These are phyloP conservation scores for Trichocladium antarcticum DNA, from an alignment of 495 filamentous ascomycete genomes.

Conservation along the genomic window DNA sequence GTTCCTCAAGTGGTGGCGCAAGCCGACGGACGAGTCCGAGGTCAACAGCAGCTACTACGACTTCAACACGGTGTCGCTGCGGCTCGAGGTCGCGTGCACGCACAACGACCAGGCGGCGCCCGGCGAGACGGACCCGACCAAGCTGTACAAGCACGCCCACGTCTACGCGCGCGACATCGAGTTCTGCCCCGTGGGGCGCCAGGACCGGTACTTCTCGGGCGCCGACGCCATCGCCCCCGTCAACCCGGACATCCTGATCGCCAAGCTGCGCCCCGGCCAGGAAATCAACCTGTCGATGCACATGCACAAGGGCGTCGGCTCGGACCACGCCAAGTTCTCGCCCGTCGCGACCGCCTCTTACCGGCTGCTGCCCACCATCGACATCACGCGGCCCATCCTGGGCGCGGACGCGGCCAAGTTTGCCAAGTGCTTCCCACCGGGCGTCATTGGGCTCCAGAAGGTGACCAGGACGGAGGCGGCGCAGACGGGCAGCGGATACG, in stretches of 20 bases:
- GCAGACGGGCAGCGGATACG: slow-evolving; percentile 50
- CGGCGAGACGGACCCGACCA: slow-evolving; percentile 65
- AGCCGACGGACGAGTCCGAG: slow-evolving; percentile 27
- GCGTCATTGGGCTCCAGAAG: slow-evolving; percentile 71
- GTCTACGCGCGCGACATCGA: slow-evolving; percentile 76
- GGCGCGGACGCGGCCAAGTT: slow-evolving; percentile 85
- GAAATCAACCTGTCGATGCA: slow-evolving; percentile 72
- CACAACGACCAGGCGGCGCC: slow-evolving; percentile 57
- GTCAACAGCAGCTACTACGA: slow-evolving; percentile 44
- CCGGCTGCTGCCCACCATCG: slow-evolving; percentile 76
- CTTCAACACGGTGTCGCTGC: slow-evolving; percentile 67
- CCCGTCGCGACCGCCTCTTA: slow-evolving; percentile 93
- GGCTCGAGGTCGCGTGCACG: slow-evolving; percentile 63
- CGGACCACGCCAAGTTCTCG: slow-evolving; percentile 95
- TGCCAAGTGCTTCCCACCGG: slow-evolving; percentile 74
- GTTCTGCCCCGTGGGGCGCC: slow-evolving; percentile 63
- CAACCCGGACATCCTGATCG: slow-evolving; percentile 87
- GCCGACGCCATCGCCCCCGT: slow-evolving; percentile 58
- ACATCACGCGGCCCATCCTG: slow-evolving; percentile 68
- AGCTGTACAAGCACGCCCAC: slow-evolving; percentile 72
- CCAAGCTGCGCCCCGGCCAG: slow-evolving; percentile 89
- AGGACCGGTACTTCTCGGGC: slow-evolving; percentile 54
- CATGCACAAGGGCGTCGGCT: slow-evolving; percentile 85
- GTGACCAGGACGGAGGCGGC: slow-evolving; percentile 58
- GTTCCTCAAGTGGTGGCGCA: slow-evolving; percentile 61